These are phyloP conservation scores for Setomelanomma holmii DNA, from an alignment of 2,329 filamentous ascomycete genomes.

Conservation along the genomic window DNA sequence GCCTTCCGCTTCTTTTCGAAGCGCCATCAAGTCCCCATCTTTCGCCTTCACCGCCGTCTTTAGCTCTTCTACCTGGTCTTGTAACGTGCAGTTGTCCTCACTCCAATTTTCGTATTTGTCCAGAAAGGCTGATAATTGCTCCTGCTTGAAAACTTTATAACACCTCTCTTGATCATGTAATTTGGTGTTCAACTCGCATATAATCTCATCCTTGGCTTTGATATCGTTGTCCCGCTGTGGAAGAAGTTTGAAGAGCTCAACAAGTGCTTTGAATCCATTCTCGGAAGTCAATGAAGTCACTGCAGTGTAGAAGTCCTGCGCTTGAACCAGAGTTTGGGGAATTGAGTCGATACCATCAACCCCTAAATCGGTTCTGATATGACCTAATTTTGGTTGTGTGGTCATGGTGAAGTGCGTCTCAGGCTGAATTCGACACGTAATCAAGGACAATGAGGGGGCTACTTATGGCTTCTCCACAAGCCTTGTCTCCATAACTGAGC, in stretches of 20 bases:
- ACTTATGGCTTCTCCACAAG: too few species aligned
- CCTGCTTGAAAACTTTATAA: neutral
- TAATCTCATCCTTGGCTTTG: neutral
- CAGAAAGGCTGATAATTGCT: neutral
- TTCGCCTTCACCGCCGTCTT: neutral
- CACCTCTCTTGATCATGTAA: neutral
- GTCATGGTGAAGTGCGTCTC: conserved; percentile 53
- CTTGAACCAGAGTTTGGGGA: neutral
- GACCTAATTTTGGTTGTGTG: neutral
- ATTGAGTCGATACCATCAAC: neutral
- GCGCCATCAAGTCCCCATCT: neutral
- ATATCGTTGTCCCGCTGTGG: neutral
- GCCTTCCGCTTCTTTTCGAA: neutral
- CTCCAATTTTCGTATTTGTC: conserved; percentile 1
- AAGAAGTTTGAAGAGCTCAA: neutral
- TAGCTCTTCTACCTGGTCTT: neutral
- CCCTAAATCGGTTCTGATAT: neutral
- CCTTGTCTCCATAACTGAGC: too few species aligned
- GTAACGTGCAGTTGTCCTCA: conserved; percentile 2
- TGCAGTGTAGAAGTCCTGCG: neutral
- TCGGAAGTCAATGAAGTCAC: conserved; percentile 1
- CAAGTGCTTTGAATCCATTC: conserved; percentile 1
- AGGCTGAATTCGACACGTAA: too few species aligned
- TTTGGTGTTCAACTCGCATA: neutral
- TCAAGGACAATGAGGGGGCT: too few species aligned